Evolutionary conservation across 768 basidiomycete species (phyloP).

Genomic region (Hericium erinaceus): DNA sequence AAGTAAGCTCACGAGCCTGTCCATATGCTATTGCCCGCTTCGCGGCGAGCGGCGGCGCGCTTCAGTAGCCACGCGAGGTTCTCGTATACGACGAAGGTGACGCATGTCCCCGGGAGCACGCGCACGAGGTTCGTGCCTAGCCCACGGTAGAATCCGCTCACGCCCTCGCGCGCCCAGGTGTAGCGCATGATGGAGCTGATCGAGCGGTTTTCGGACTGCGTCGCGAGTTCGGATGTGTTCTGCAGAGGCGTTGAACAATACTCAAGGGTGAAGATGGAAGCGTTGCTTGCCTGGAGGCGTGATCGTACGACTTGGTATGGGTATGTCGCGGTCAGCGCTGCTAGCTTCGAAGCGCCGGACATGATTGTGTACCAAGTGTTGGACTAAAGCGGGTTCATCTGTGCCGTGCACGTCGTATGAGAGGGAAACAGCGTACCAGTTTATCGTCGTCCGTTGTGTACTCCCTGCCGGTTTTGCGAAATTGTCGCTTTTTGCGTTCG

Average conservation of each 20-base stretch:
- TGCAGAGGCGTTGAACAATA: too few species aligned
- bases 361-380: slow-evolving; percentile 88
- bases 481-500: slow-evolving; percentile 60
- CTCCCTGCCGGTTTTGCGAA: slow-evolving; percentile 46
- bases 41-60: neutral
- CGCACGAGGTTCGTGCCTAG: slow-evolving; percentile 90
- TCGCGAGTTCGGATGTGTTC: slow-evolving; percentile 43
- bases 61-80: slow-evolving; percentile 74
- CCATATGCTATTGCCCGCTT: neutral
- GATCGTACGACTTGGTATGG: slow-evolving; percentile 97
- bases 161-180: slow-evolving; percentile 76
- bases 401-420: neutral
- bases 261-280: too few species aligned
- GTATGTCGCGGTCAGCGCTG: slow-evolving; percentile 79
- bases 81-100: slow-evolving; percentile 97
- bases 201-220: slow-evolving; percentile 54
- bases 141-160: slow-evolving; percentile 88
- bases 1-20: neutral
- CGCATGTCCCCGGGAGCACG: slow-evolving; percentile 93
- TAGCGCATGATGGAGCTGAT: slow-evolving; percentile 73
- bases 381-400: slow-evolving; percentile 40
- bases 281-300: slow-evolving; percentile 66
- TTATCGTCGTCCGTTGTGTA: slow-evolving; percentile 77
- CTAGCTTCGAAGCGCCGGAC: slow-evolving; percentile 84
- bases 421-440: slow-evolving; percentile 47